Conservation (phyloP, 495 filamentous ascomycete species). For the Neurospora africana region DNA sequence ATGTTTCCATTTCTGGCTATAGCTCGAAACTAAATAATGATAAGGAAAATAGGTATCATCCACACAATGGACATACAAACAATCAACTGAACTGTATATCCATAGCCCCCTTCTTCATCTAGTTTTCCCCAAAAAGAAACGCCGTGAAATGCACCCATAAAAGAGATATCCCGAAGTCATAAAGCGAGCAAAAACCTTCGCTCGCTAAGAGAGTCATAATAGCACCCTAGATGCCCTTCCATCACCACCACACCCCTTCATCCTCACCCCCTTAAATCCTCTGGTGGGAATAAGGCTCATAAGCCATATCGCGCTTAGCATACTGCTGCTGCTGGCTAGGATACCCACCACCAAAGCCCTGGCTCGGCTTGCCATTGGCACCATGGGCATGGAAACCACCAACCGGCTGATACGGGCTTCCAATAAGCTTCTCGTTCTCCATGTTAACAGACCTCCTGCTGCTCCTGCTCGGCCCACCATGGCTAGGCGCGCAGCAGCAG, state of each 20-base stretch:
- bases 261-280: conserved; percentile 21
- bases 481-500: conserved; percentile 68
- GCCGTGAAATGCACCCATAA: not conserved
- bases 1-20: not conserved
- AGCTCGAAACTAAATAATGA: conserved; percentile 1
- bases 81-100: not conserved
- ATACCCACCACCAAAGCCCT: not conserved
- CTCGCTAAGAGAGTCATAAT: not conserved
- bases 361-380: conserved; percentile 24
- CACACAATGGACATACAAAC: not conserved
- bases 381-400: conserved; percentile 23
- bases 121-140: not conserved
- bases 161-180: not conserved
- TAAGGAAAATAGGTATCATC: not conserved
- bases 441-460: conserved; percentile 1
- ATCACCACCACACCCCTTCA: not conserved
- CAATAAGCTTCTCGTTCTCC: conserved; percentile 38
- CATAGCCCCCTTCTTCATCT: not conserved
- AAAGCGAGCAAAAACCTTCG: not conserved
- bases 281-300: conserved; percentile 45
- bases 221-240: not conserved
- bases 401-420: conserved; percentile 35
- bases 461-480: conserved; percentile 15
- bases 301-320: conserved; percentile 29
- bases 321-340: conserved; percentile 9